phyloP scores from a whole-genome alignment of 2,329 filamentous ascomycete genomes.

The Grosmannia huntii region DNA sequence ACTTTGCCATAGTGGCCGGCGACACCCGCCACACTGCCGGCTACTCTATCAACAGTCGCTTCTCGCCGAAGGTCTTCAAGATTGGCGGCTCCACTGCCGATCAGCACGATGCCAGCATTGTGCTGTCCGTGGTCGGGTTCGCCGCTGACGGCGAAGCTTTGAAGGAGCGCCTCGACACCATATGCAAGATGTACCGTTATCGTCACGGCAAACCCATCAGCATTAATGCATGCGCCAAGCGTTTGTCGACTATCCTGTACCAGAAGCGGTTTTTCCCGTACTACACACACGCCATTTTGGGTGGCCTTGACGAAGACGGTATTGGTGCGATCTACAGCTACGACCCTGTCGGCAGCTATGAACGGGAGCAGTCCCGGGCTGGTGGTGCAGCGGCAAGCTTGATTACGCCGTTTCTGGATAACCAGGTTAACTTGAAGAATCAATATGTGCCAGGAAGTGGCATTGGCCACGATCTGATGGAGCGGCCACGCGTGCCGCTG shows the following conservation, averaged over 20 bases:
- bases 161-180: constrained; percentile 82
- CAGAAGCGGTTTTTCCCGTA: constrained; percentile 98
- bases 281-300: constrained; percentile 91
- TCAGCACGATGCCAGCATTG: constrained; percentile 72
- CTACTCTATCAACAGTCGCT: constrained; percentile 98
- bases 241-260: constrained; percentile 90
- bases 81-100: constrained; percentile 84
- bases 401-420: constrained; percentile 99
- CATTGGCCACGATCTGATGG: constrained; percentile 65
- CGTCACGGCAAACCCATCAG: constrained; percentile 95
- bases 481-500: constrained; percentile 58
- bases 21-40: constrained; percentile 92
- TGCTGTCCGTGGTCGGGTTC: constrained; percentile 90
- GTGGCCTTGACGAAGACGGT: constrained; percentile 87
- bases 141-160: constrained; percentile 88
- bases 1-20: constrained; percentile 94
- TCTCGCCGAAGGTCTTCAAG: constrained; percentile 91
- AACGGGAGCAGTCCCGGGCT: constrained; percentile 89
- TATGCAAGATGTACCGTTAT: constrained; percentile 99
- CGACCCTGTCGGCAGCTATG: constrained; percentile 94
- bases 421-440: constrained; percentile 99
- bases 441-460: constrained; percentile 86
- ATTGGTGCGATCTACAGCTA: constrained; percentile 93
- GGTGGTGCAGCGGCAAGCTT: constrained; percentile 84
- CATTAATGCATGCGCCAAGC: constrained; percentile 87